Evolutionary conservation across 148 eudicot genomes (phyloP), one percentile per base, ranked within the genome.

Genomic region (Heliamphora exappendiculata): DNA sequence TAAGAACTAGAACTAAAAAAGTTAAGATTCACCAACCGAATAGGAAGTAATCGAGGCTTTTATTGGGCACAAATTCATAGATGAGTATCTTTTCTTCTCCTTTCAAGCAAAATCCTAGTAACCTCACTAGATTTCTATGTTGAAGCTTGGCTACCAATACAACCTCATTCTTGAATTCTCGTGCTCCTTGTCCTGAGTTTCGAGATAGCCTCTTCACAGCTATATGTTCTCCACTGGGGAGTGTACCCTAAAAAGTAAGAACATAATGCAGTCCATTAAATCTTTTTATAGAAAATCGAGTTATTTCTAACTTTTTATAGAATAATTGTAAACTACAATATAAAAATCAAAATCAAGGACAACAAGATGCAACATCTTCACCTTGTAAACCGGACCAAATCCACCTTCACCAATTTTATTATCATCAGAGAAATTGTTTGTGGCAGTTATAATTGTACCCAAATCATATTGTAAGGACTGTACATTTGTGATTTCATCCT

Each of bases 191-290:
- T 7, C 67, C 73, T 8, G 87, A 78, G 45, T 41, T 78, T 63
- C n/a, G 78, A 10, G 86, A 80, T n/a, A 85, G 69, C 64, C 88
- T 84, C 73, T 88, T 88, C 45, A 88, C 91, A 31, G 91, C 91
- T 60, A 88, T 69, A 42, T 78, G 78, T 74, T 82, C 75, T 51
- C 88, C 88, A 70, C 72, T 33, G 0, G 70, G 68, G 39, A 88
- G 79, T 7, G 12, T 67, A 7, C 89, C 91, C 91, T 88, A 5
- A 26, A 24, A 4, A 44, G 10, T 8, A 7, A 26, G 2, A 24
- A 26, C 20, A 28, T 44, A n/a, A n/a, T n/a, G n/a, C n/a, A n/a
- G n/a, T 8, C 53, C 0, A 16, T 65, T 9, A 63, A 47, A 7
- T 10, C 44, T 49, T 26, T 42, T 16, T 14, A 68, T 44, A n/a